phyloP scores from a whole-genome alignment of 305 asterid genomes.

The Stenogyne calaminthoides region DNA sequence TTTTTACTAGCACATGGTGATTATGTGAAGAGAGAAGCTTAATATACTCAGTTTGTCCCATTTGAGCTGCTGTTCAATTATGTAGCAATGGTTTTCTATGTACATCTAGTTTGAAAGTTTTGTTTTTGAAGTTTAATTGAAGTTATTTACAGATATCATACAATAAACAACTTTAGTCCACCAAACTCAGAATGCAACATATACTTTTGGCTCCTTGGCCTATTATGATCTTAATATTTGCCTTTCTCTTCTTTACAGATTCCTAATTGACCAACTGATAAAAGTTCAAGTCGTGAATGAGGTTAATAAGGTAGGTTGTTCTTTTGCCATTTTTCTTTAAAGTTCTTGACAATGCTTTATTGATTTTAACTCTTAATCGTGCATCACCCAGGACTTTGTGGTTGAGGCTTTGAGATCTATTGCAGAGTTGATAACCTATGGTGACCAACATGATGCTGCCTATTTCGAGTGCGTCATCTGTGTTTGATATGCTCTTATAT shows the following conservation, averaged over 20 bases:
- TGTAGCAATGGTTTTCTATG: constrained; percentile 4
- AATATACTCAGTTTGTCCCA: constrained; percentile 5
- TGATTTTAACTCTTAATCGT: constrained; percentile 23
- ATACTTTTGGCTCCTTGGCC: constrained; percentile 8
- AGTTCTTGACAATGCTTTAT: constrained; percentile 21
- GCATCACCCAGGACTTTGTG: constrained; percentile 70
- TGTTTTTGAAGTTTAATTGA: constrained; percentile 8
- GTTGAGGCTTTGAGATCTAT: constrained; percentile 96
- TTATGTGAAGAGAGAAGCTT: background rate
- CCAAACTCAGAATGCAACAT: constrained; percentile 13
- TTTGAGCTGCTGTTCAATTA: constrained; percentile 3
- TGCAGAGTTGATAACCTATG: constrained; percentile 92
- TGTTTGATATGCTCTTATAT: constrained; percentile 31
- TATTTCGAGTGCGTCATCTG: constrained; percentile 74
- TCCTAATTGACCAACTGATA: constrained; percentile 76
- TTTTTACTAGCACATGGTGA: background rate
- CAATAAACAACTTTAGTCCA: background rate
- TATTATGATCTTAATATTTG: constrained; percentile 20
- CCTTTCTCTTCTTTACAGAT: constrained; percentile 50
- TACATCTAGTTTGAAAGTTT: background rate
- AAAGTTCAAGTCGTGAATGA: constrained; percentile 87
- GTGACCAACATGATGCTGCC: constrained; percentile 95
- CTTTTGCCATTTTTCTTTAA: constrained; percentile 30
- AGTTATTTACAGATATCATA: background rate
- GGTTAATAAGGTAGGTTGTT: constrained; percentile 77